A percentile compares a stretch with the other conserved stretches of the same genome.
These are phyloP conservation scores for Rhypophila decipiens DNA, from an alignment of 495 filamentous ascomycete genomes.

Conservation along the genomic window DNA sequence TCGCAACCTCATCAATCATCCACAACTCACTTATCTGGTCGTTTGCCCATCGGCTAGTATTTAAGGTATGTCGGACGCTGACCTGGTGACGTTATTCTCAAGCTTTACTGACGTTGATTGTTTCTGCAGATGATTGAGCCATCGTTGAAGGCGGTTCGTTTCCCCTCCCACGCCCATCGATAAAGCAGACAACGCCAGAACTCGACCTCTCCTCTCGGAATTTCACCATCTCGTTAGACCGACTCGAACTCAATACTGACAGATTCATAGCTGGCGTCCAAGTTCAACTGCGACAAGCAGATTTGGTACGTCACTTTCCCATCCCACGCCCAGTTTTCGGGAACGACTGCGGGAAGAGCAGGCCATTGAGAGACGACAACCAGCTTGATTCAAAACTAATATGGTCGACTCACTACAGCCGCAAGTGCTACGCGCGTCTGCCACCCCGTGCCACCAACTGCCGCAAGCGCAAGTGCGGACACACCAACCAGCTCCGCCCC, in stretches of 20 bases:
- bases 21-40: neutral
- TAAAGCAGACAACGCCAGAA: too few species aligned
- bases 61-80: neutral
- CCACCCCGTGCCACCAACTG: conserved; percentile 98
- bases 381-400: neutral
- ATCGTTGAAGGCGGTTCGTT: conserved; percentile 74
- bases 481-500: conserved; percentile 98
- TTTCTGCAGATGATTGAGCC: conserved; percentile 76
- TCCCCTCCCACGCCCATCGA: neutral
- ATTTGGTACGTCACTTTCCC: conserved; percentile 78
- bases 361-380: neutral
- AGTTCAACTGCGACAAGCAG: conserved; percentile 99
- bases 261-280: conserved; percentile 61
- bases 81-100: neutral
- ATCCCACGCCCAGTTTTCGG: neutral
- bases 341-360: neutral
- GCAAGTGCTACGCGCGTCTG: conserved; percentile 67
- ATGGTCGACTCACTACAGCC: neutral
- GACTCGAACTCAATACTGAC: neutral
- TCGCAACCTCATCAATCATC: neutral
- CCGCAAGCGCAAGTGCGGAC: conserved; percentile 99
- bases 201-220: neutral
- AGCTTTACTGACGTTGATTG: neutral
- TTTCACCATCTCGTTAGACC: neutral
- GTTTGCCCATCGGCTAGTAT: neutral